Evolutionary conservation across 805 yeast species (phyloP), one percentile per base, ranked within the genome.

Genomic region (Sugiyamaella mastotermitis): DNA sequence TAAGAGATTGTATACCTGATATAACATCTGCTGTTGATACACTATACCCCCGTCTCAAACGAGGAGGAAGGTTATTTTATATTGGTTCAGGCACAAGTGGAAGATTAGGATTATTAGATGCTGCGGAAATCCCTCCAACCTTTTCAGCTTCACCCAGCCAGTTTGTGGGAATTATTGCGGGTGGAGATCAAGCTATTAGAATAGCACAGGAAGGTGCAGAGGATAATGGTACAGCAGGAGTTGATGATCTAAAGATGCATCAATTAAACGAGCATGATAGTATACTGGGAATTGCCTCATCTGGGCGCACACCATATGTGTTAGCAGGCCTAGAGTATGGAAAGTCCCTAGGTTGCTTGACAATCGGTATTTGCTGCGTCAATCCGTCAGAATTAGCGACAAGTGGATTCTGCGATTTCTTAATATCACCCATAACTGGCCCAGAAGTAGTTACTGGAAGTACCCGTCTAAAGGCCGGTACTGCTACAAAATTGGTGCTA

Each of bases 291-390:
- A 52, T 54, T 31, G 57, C 58, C 2, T 43, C 57, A 9, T 54
- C 58, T 4, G 58, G 58, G 5, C 37, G 58, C 38, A 54, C 58
- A 8, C 58, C 58, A 7, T 54, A 51, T 42, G 57, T 52, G 13
- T 27, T 51, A 10, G 49, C 52, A 5, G 56, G 48, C 8, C 18
- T 54, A 28, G 33, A 36, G 9, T 52, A 48, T 35, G 55, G 51
- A 10, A 45, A 45, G 33, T 28, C 27, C 11, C 13, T 43, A 3
- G 58, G 58, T 3, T 50, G 51, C 31, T 27, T 38, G 14, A 53
- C 57, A n/a, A 35, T 47, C 1, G 56, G 53, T 11, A 29, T 51
- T 6, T 41, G 45, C 9, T 48, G 53, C 25, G 52, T 51, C 10
- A 18, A 18, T 6, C 48, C 48, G 9, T 43, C 53, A 11, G 47